A percentile compares a stretch with the other conserved stretches of the same genome.
These are phyloP conservation scores for Colletotrichum scovillei DNA, from an alignment of 2,329 filamentous ascomycete species.

Conservation along the genomic window DNA sequence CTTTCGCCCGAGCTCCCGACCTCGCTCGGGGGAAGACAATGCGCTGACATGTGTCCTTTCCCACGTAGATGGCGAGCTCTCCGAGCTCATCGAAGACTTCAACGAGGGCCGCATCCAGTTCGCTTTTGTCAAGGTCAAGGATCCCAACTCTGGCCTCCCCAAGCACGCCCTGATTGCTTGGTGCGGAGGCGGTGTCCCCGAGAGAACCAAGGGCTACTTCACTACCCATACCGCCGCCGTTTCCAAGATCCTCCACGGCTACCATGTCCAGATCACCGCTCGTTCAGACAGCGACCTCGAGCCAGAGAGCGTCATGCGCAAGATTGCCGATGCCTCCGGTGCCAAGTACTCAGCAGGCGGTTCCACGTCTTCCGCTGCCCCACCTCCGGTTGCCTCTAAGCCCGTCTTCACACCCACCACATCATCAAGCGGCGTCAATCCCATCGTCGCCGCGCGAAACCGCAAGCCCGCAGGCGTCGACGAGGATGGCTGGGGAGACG, in stretches of 20 bases:
- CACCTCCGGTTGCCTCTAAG: conserved; percentile 86
- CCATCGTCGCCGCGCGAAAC: conserved; percentile 74
- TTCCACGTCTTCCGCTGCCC: conserved; percentile 62
- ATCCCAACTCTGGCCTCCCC: conserved; percentile 88
- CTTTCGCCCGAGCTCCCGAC: conserved; percentile 21
- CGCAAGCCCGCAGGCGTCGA: conserved; percentile 72
- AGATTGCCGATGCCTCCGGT: conserved; percentile 93
- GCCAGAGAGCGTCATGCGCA: conserved; percentile 88
- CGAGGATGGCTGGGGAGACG: conserved; percentile 91
- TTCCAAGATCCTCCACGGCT: conserved; percentile 92
- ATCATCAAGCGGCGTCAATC: conserved; percentile 70
- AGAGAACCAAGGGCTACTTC: conserved; percentile 98
- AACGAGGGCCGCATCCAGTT: conserved; percentile 97
- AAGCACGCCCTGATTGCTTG: conserved; percentile 96
- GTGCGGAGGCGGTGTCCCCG: conserved; percentile 98
- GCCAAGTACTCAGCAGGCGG: conserved; percentile 87
- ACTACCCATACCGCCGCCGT: conserved; percentile 92
- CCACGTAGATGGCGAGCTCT: conserved; percentile 83
- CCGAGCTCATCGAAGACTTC: conserved; percentile 93
- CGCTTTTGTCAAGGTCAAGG: conserved; percentile 95
- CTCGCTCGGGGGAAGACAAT: conserved; percentile 24
- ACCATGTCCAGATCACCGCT: conserved; percentile 97
- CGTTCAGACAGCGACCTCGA: conserved; percentile 90
- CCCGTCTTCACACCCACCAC: conserved; percentile 88
- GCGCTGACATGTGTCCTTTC: conserved; percentile 33